Evolutionary conservation across 768 basidiomycete genomes (phyloP), one percentile per base, ranked within the genome.

Genomic region (Leccinum ochraceum): DNA sequence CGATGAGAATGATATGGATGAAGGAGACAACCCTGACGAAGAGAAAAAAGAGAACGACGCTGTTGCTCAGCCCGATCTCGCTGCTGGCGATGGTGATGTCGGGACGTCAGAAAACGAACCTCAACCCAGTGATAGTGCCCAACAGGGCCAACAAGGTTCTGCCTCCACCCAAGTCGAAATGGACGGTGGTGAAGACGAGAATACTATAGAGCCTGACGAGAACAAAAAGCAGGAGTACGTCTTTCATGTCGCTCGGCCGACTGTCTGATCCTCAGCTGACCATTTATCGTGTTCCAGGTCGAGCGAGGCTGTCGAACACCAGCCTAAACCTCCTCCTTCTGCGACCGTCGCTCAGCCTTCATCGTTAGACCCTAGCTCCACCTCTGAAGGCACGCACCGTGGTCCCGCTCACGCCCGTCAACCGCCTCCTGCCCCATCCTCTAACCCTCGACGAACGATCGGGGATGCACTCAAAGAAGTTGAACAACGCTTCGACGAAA

Each of bases 391-490:
- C 53, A 64, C 74, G 10, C 81, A 85, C 59, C 76, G 80, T 53
- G 83, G 83, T 13, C 75, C 74, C 17, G 74, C 74, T 9, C 64
- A 77, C 22, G 74, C 80, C 16, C 77, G 76, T 51, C 76, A 75
- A 6, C 78, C 81, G 26, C 71, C 67, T 30, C 76, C 77, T 57
- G 56, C 39, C 4, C 66, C 74, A 9, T 57, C 72, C 34, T 71
- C 75, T 34, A 86, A 90, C 65, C 86, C 88, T 4, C 74, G 87
- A 39, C 91, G 94, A 54, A 90, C 85, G 63, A 84, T 95, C 3
- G 94, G 94, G 32, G 94, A 97, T 67, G 83, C 90, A 0, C 73
- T 92, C 55, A 84, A 89, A 64, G 89, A 95, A 66, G 89, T 95
- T 57, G 86, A 83, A 53, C 85, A 89, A 61, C 86, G 88, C n/a